A percentile compares a stretch with the other conserved stretches of the same genome.
Evolutionary conservation across 768 basidiomycete genomes (phyloP).

Genomic region (Pleurotus tuoliensis): DNA sequence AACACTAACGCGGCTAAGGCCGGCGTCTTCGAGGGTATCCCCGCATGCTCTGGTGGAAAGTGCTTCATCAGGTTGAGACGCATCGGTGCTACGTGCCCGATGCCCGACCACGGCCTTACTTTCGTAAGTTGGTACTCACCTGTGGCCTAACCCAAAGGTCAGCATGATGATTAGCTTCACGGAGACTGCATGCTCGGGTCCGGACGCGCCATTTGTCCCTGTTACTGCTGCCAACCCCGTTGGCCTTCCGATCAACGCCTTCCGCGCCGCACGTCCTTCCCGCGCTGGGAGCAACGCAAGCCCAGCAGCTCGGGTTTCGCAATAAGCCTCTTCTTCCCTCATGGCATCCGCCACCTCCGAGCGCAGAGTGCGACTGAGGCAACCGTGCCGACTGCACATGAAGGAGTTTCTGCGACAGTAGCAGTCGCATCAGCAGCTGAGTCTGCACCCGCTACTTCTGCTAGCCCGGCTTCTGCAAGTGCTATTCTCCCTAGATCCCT

Average conservation of each 20-base stretch:
- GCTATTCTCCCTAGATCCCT: neutral
- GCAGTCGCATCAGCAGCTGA: neutral
- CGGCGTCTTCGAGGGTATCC: neutral
- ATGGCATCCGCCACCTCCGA: neutral
- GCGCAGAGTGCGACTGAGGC: neutral
- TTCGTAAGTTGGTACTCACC: neutral
- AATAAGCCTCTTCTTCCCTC: neutral
- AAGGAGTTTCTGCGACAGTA: too few species aligned
- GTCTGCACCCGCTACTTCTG: neutral
- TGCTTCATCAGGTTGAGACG: neutral
- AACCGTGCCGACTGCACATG: neutral
- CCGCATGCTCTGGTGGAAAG: slow-evolving; percentile 1
- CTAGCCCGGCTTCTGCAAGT: neutral
- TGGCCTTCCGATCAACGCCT: neutral
- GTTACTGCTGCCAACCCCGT: neutral
- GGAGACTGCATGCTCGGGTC: slow-evolving; percentile 3
- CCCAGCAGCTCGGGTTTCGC: neutral
- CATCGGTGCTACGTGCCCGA: neutral
- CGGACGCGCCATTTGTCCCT: neutral
- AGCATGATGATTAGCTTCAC: neutral
- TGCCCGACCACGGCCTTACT: neutral
- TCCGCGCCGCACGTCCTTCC: too few species aligned
- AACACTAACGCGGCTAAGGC: neutral
- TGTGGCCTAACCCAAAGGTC: neutral
- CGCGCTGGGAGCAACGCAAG: neutral